Evolutionary conservation across 441 rosid species (phyloP), one percentile per base, ranked within the genome.

Genomic region (Populus tomentosa): DNA sequence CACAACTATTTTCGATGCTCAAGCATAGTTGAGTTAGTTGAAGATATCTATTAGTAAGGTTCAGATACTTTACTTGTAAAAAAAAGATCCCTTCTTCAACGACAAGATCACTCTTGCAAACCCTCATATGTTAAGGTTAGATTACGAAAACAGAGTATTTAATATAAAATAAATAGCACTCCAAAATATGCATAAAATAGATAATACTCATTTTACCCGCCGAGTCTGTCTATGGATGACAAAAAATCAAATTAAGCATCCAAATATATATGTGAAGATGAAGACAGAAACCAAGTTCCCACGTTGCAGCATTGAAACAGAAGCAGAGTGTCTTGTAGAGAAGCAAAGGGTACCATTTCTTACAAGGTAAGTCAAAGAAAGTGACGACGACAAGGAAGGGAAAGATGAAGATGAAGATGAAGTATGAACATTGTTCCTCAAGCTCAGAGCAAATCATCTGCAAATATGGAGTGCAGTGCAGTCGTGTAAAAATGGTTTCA

Each of bases 371-470:
- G 65, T 50, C 16, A 18, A 71, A 53, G 65, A 53, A 6, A 18
- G 33, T 56, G 61, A 61, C n/a, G 13, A 10, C 53, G 21, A 21
- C 7, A 10, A 26, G 6, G 33, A 23, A 10, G 32, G 10, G 33
- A 65, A 65, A 26, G 30, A 32, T 46, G 24, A 53, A 14, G 18
- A 73, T 69, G 65, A 67, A 33, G 32, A 36, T 28, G 30, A 78
- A 78, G 85, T 83, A 82, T 82, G 77, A 67, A 69, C 76, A 82
- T 79, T 78, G 71, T 71, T 84, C 88, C 84, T 82, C 84, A 86
- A 82, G 88, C 89, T 82, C 82, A 72, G 87, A 70, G 85, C 83
- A 81, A 84, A 80, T 79, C 84, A 88, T 90, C 94, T 90, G 92
- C 92, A 88, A 85, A 77, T 84, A 85, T 69, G 74, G 82, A 33